phyloP scores from a whole-genome alignment of 2,329 filamentous ascomycete species.

The Sphaerulina musiva region DNA sequence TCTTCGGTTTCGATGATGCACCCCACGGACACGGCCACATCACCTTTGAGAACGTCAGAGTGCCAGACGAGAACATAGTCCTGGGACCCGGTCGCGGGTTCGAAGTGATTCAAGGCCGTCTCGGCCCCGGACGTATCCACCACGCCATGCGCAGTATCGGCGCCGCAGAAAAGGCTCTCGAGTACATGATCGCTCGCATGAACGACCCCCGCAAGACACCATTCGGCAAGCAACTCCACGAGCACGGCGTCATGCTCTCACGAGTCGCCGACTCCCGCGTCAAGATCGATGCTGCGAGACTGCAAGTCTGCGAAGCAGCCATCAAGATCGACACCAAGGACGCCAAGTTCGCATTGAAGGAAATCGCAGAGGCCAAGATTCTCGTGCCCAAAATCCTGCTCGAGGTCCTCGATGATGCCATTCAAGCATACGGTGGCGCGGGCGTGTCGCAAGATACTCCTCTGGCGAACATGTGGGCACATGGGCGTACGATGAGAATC shows the following conservation, averaged over 20 bases:
- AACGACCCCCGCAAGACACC: conserved; percentile 88
- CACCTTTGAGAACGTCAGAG: conserved; percentile 79
- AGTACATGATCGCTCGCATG: conserved; percentile 90
- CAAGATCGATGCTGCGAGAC: conserved; percentile 85
- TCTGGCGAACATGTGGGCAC: conserved; percentile 53
- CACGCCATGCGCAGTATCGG: conserved; percentile 96
- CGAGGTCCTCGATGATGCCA: conserved; percentile 76
- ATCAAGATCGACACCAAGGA: conserved; percentile 87
- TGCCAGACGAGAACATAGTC: conserved; percentile 76
- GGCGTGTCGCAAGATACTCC: conserved; percentile 93
- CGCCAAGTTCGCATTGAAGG: conserved; percentile 81
- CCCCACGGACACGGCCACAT: conserved; percentile 96
- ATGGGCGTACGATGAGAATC: conserved; percentile 31
- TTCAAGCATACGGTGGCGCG: conserved; percentile 84
- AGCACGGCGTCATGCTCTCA: conserved; percentile 91
- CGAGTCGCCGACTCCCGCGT: conserved; percentile 89
- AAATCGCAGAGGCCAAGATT: conserved; percentile 94
- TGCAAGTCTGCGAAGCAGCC: conserved; percentile 88
- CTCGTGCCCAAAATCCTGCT: conserved; percentile 76
- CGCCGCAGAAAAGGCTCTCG: conserved; percentile 79
- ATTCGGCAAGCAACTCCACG: conserved; percentile 77
- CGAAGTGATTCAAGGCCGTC: conserved; percentile 95
- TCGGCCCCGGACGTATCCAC: conserved; percentile 93
- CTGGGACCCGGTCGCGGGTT: conserved; percentile 91
- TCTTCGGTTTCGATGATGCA: conserved; percentile 95